Percentiles rank a stretch among this genome's conserved stretches.
Evolutionary conservation across 164 flowering plant species (phyloP).

Genomic region (Taxillus chinensis): DNA sequence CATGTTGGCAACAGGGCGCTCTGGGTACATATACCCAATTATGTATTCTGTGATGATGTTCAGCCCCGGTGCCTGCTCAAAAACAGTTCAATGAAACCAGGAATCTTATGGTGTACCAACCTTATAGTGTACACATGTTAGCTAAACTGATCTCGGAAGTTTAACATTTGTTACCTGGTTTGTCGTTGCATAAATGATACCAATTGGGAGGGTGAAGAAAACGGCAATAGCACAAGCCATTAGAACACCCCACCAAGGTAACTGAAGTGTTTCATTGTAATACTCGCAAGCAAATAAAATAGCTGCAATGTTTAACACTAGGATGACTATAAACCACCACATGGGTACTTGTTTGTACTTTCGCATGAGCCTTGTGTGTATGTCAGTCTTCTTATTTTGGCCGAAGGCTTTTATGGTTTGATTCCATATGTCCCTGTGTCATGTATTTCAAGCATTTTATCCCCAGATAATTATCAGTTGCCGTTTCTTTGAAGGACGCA

Average conservation of each 20-base stretch:
- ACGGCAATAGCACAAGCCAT: conserved; percentile 36
- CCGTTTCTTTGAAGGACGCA: too few species aligned
- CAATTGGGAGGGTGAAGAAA: conserved; percentile 46
- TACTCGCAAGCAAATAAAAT: conserved; percentile 27
- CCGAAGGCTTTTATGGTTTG: conserved; percentile 24
- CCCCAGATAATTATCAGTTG: too few species aligned
- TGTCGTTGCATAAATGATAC: conserved; percentile 43
- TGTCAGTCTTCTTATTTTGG: conserved; percentile 20
- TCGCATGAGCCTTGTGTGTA: conserved; percentile 43
- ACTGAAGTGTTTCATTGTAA: conserved; percentile 30
- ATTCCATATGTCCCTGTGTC: conserved; percentile 27
- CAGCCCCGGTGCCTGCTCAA: conserved; percentile 39
- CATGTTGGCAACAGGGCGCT: conserved; percentile 53
- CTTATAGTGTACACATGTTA: neutral
- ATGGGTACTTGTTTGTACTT: conserved; percentile 32
- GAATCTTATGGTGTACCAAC: too few species aligned
- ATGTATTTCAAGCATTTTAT: neutral
- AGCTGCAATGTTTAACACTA: conserved; percentile 20
- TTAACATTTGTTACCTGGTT: conserved; percentile 28
- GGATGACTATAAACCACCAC: conserved; percentile 45
- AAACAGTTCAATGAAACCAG: too few species aligned
- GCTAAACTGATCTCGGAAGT: neutral
- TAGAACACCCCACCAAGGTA: conserved; percentile 56
- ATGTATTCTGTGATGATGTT: conserved; percentile 48
- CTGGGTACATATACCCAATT: conserved; percentile 44